Base-by-base conservation (phyloP, 257 asterid genomes). In the Solanum virginianum region DNA sequence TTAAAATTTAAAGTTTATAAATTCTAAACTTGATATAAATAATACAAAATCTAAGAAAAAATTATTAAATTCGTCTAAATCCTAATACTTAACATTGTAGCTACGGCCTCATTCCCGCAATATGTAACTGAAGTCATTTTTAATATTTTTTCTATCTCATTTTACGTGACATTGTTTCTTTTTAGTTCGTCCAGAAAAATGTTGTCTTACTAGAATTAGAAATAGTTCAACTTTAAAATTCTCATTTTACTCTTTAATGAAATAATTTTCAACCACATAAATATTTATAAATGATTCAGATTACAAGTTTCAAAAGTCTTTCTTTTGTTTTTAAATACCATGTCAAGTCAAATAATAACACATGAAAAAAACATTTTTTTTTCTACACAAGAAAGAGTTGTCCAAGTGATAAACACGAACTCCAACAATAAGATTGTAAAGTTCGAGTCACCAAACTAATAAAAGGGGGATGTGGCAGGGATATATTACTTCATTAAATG, bases 391-490 rank as follows among this genome's bases (percentile, higher is more conserved):
- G 36, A 22, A 9, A 16, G 39, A 15, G 0, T 11, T 14, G 3
- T 14, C 15, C 8, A 32, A 68, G 20, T 63, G 20, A 18, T 7
- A 36, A 54, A 15, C 20, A 65, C 1, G 1, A 0, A 3, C 18
- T 24, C 10, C 0, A 63, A 13, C 2, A 12, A 22, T 24, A 63
- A 63, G 4, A 7, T 12, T 13, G 5, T 24, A 20, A 39, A 1
- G 1, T 26, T 63, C 0, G 41, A 63, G 5, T 24, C 4, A 63
- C 6, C 20, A 13, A 13, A 5, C 0, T 0, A 13, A 10, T 6
- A 26, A 63, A 63, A 16, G 6, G 10, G 1, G 5, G 11, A 51
- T 4, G 4, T 0, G 47, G 47, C 7, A 20, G 5, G 66, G 7
- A 60, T 24, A 68, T 69, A 17, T 69, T 74, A 47, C 14, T 47